These are phyloP conservation scores for Gentiana straminea DNA, from an alignment of 257 asterid genomes.

Conservation along the genomic window DNA sequence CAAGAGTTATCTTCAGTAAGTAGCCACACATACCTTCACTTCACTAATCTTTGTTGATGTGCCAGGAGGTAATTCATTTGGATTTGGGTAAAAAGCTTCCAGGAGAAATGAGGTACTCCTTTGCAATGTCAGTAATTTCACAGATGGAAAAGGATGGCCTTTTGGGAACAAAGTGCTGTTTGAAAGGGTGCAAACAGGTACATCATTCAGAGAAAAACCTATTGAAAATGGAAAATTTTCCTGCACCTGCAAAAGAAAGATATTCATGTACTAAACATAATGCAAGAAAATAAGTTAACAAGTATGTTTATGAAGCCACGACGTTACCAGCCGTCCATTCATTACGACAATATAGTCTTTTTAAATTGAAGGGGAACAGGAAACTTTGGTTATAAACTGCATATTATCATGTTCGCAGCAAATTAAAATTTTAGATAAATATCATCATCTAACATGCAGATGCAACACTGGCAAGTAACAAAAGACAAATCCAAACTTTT, in stretches of 20 bases:
- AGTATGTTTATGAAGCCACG: too few relatives aligned
- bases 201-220: constrained; percentile 61
- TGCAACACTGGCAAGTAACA: too few relatives aligned
- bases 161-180: constrained; percentile 49
- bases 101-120: constrained; percentile 49
- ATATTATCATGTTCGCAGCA: too few relatives aligned
- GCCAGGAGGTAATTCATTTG: constrained; percentile 68
- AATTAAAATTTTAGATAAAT: too few relatives aligned
- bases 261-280: constrained; percentile 6
- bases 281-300: not conserved
- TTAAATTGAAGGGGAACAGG: too few relatives aligned
- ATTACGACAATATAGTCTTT: too few relatives aligned
- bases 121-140: constrained; percentile 55
- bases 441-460: too few relatives aligned
- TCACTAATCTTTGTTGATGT: constrained; percentile 55
- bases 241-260: constrained; percentile 57
- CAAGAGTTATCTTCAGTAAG: too few relatives aligned
- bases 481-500: too few relatives aligned
- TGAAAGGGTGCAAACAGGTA: constrained; percentile 35
- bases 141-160: constrained; percentile 66
- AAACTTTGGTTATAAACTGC: too few relatives aligned
- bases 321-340: too few relatives aligned
- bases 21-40: too few relatives aligned
- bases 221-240: constrained; percentile 85
- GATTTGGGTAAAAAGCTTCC: constrained; percentile 60